Conservation (phyloP, 108 stramenopile genomes). For the Skeletonema tropicum region DNA sequence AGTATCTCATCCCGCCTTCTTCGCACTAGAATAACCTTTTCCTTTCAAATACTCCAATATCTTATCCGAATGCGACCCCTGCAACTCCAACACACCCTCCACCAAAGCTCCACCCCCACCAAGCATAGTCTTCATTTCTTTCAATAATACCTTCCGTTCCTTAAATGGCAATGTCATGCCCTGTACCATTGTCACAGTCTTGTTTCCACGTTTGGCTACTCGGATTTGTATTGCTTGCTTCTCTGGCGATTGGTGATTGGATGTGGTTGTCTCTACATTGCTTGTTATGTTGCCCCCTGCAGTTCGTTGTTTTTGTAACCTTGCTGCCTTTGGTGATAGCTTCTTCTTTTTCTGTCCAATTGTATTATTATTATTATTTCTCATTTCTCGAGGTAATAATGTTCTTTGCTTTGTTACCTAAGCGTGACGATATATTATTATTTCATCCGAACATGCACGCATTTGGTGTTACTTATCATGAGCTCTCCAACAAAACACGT, state of each 20-base stretch:
- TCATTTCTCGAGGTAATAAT: neutral
- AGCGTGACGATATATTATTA: too few species aligned
- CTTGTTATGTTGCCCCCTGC: conserved; percentile 21
- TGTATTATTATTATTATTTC: neutral
- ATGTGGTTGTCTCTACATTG: neutral
- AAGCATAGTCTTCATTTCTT: conserved; percentile 33
- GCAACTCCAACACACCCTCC: conserved; percentile 47
- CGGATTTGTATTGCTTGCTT: conserved; percentile 33
- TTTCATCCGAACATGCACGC: neutral
- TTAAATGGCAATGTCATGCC: conserved; percentile 38
- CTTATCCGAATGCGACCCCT: conserved; percentile 33
- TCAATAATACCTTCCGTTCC: conserved; percentile 35
- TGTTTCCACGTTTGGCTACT: conserved; percentile 34
- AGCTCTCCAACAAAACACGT: too few species aligned
- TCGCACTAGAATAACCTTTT: conserved; percentile 26
- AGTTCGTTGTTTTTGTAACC: conserved; percentile 10
- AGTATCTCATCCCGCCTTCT: neutral
- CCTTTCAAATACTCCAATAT: conserved; percentile 16
- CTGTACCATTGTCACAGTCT: conserved; percentile 37
- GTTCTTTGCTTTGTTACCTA: neutral
- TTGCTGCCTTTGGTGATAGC: conserved; percentile 3
- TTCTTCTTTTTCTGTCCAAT: neutral
- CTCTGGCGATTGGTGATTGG: conserved; percentile 1
- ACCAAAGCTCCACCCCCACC: conserved; percentile 48
- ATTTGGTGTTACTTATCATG: neutral